Conservation (phyloP, 129 eudicot species). For the Tagetes patula region DNA sequence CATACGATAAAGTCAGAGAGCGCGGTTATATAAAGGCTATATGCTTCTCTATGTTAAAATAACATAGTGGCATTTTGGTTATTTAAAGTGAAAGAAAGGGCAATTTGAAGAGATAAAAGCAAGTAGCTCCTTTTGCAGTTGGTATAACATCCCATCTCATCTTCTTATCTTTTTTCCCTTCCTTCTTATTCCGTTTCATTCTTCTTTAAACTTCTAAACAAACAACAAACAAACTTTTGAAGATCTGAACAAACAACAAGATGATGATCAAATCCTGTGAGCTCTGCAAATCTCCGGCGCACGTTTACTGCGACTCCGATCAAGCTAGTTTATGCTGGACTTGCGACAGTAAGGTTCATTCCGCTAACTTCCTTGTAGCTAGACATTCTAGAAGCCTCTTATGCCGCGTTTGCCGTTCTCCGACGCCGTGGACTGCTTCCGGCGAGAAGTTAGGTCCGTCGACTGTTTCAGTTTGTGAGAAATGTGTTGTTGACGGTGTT, state of each 20-base stretch:
- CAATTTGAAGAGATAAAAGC: conserved; percentile 12
- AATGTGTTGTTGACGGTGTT: conserved; percentile 39
- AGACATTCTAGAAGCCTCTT: conserved; percentile 55
- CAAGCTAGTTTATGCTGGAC: conserved; percentile 70
- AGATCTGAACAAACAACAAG: conserved; percentile 20
- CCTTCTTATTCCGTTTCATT: conserved; percentile 8
- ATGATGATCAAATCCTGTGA: conserved; percentile 54
- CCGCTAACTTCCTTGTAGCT: conserved; percentile 76
- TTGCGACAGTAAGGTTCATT: conserved; percentile 73
- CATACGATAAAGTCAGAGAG: too few species aligned
- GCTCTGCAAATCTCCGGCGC: conserved; percentile 58
- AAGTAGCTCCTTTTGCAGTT: conserved; percentile 33
- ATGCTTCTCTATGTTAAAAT: not conserved
- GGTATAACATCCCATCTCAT: conserved; percentile 20
- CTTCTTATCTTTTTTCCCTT: conserved; percentile 3
- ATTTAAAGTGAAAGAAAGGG: conserved; percentile 14
- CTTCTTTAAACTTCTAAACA: not conserved
- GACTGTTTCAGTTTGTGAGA: conserved; percentile 48
- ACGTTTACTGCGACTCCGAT: conserved; percentile 70
- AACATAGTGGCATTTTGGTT: conserved; percentile 26
- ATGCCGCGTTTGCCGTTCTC: conserved; percentile 59
- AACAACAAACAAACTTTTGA: not conserved
- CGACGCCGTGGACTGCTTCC: conserved; percentile 61
- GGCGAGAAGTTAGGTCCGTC: conserved; percentile 49
- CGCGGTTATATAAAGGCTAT: too few species aligned